Base-by-base conservation (phyloP, 148 eudicot species). In the Pouteria glomerata region DNA sequence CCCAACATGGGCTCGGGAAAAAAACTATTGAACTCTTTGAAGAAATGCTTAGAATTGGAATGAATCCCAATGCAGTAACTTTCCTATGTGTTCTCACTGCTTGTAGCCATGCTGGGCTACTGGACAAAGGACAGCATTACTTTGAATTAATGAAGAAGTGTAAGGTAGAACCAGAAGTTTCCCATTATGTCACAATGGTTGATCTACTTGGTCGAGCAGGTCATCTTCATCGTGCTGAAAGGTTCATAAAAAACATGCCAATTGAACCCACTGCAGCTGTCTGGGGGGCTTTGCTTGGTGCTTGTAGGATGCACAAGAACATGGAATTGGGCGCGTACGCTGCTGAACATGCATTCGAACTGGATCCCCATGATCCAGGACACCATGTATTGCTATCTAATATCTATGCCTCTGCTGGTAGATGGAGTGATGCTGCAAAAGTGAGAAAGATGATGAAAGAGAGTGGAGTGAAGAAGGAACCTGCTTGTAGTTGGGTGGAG, bases 221-320 rank as follows among this genome's bases (percentile, higher is more conserved):
- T 64, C 61, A 53, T 14, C 62, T 73, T 23, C 63, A 73, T 55
- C 53, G 30, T 33, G 76, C 76, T 29, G 59, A 73, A 30, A 55
- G 47, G 24, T 63, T 73, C 59, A 73, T 64, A 13, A 58, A 73
- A 39, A 29, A 27, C 58, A 63, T 73, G 76, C 70, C 76, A 27
- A 64, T 73, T 0, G 41, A 73, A 45, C 76, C 76, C 37, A 41
- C 61, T 63, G 76, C 70, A 73, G 76, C 76, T 53, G 63, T 73
- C 1, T 73, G 76, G 76, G 76, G 76, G 31, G 76, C 76, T 64
- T 64, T 73, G 7, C 63, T 73, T 23, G 76, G 76, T 37, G 69
- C 70, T 73, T 73, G 76, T 64, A 52, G 76, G 63, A 73, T 73
- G 70, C 63, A 73, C 55, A 73, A 73, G 50, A 73, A 73, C 14